phyloP scores from a whole-genome alignment of 768 basidiomycete species.

The Gymnopilus junonius region DNA sequence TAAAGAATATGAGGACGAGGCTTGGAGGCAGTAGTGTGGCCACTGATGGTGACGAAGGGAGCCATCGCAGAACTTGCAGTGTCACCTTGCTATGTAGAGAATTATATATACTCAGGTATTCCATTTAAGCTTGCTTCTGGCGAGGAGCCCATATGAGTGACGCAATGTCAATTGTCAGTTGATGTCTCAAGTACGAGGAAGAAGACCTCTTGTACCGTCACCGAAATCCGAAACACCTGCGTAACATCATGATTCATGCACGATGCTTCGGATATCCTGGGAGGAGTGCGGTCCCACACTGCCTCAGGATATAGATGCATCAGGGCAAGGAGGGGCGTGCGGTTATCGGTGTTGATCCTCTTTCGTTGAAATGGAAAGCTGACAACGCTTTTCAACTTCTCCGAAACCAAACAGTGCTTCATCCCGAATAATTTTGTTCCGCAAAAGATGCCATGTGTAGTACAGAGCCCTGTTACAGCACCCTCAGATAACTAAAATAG shows the following conservation, averaged over 20 bases:
- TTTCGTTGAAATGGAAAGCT: neutral
- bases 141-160: neutral
- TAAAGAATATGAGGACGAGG: slow-evolving; percentile 55
- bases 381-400: neutral
- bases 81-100: neutral
- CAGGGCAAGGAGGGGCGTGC: neutral
- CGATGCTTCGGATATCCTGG: neutral
- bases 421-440: neutral
- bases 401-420: neutral
- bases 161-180: neutral
- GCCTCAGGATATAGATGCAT: neutral
- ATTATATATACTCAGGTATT: slow-evolving; percentile 12
- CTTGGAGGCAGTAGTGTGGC: slow-evolving; percentile 49
- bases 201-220: neutral
- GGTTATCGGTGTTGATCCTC: neutral
- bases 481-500: neutral
- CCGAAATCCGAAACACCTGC: neutral
- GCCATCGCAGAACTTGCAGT: slow-evolving; percentile 11
- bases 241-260: neutral
- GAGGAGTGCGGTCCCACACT: neutral
- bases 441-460: neutral
- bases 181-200: slow-evolving; percentile 1
- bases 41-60: slow-evolving; percentile 19
- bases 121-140: slow-evolving; percentile 18
- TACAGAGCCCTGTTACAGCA: neutral